Base-by-base conservation (phyloP, 768 basidiomycete species). In the Russula compacta region DNA sequence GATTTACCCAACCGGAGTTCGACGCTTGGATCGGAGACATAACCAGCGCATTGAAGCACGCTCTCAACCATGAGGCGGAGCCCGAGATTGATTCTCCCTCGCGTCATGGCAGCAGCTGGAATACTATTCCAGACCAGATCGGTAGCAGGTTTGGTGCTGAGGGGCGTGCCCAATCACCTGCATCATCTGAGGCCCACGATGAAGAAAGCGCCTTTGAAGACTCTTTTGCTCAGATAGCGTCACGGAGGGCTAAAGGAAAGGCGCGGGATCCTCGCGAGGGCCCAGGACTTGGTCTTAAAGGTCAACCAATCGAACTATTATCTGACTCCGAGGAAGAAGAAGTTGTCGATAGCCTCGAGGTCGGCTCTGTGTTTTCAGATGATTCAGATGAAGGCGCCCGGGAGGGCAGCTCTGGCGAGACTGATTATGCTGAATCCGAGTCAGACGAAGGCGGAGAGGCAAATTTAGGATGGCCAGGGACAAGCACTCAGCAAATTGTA, bases 11-110 rank as follows among this genome's bases (percentile, higher is more conserved):
- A 68, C 73, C 76, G 1, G 81, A 87, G 64, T 89, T 87, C 66
- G 85, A 88, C 76, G 75, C 78, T 68, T 89, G 83, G 83, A 84
- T 89, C 66, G 79, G 76, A 66, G 83, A 78, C 67, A 79, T 89
- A 47, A 86, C 83, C 0, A 71, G 76, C 61, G 74, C 81, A 53
- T 72, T 89, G 33, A 78, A 78, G 59, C 76, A 73, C 52, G 87
- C 86, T 24, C 74, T 89, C 9, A 81, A 82, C 0, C 78, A 79
- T 50, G 79, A 74, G 24, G 67, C 61, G 1, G 60, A 69, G 17
- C 39, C 47, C 11, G 65, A 62, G 47, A 65, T 61, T 32, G 58
- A 53, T 54, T 63, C 21, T 29, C 47, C 47, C 11, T 49, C 58
- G 48, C 53, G 53, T 33, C 61, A 42, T 12, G 21, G 33, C 51